Evolutionary conservation across 139 green algal species (phyloP).

Genomic region (Gonium pectorale): DNA sequence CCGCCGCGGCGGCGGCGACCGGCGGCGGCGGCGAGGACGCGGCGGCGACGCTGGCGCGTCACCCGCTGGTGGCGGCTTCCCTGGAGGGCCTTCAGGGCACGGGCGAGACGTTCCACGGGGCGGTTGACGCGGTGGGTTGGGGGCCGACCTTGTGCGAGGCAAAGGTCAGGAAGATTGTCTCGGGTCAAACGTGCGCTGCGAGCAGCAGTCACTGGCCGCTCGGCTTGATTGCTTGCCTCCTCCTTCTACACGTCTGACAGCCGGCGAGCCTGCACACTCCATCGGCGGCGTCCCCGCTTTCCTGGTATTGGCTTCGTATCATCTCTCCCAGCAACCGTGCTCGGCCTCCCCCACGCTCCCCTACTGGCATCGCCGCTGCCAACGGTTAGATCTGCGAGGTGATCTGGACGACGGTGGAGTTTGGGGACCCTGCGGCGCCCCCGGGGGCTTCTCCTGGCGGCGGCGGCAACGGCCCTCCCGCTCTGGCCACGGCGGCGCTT

Average conservation of each 20-base stretch:
- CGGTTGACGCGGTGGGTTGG: constrained; percentile 78
- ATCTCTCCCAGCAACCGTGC: not conserved
- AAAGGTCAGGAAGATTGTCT: too few species aligned
- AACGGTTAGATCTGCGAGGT: constrained; percentile 67
- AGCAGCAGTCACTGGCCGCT: too few species aligned
- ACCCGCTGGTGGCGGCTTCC: constrained; percentile 69
- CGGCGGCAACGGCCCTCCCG: not conserved
- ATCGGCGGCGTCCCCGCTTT: too few species aligned
- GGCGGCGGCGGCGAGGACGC: constrained; percentile 22
- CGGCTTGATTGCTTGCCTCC: too few species aligned
- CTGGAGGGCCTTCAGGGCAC: constrained; percentile 72
- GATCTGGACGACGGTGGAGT: constrained; percentile 72
- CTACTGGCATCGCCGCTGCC: too few species aligned
- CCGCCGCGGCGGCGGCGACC: constrained; percentile 30
- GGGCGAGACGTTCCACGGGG: constrained; percentile 78
- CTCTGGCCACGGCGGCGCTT: constrained; percentile 65
- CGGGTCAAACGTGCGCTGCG: too few species aligned
- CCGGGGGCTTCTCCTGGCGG: not conserved
- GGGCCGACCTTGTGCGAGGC: too few species aligned
- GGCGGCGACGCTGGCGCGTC: constrained; percentile 30
- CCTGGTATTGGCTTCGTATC: too few species aligned
- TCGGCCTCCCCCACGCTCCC: not conserved
- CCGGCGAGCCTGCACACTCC: too few species aligned
- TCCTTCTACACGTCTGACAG: too few species aligned
- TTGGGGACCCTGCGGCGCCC: not conserved